Percentiles rank a stretch among this genome's conserved stretches.
These are phyloP conservation scores for Lentinus tigrinus DNA, from an alignment of 768 basidiomycete species.

Conservation along the genomic window DNA sequence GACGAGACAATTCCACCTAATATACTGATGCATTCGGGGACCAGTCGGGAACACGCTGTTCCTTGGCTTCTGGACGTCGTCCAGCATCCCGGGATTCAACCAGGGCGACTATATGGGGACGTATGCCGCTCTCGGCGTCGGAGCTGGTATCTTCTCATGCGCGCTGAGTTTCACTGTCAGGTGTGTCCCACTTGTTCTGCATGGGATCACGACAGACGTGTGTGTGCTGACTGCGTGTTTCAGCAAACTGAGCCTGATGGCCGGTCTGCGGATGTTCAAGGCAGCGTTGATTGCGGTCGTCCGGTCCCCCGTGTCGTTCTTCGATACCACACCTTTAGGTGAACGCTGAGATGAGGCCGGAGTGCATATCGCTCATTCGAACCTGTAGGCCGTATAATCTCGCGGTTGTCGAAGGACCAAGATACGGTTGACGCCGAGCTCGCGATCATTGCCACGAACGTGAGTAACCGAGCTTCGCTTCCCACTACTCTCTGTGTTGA, in stretches of 20 bases:
- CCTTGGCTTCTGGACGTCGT: constrained; percentile 71
- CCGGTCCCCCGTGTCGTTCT: constrained; percentile 62
- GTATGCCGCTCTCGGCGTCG: constrained; percentile 46
- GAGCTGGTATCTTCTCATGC: constrained; percentile 52
- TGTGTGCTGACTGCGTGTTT: not conserved
- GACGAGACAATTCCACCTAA: not conserved
- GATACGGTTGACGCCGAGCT: constrained; percentile 55
- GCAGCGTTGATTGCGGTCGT: constrained; percentile 56
- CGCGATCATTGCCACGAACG: constrained; percentile 46
- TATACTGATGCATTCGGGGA: not conserved
- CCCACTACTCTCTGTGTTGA: too few relatives aligned
- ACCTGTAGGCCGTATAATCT: constrained; percentile 50
- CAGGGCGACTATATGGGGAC: constrained; percentile 69
- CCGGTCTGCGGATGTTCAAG: constrained; percentile 49
- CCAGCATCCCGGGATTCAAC: constrained; percentile 50
- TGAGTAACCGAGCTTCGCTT: constrained; percentile 17
- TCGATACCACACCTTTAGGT: constrained; percentile 74
- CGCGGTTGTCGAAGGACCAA: constrained; percentile 61
- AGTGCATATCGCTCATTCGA: not conserved
- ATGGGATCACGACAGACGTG: not conserved
- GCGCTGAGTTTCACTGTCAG: constrained; percentile 47
- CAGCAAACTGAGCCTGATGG: constrained; percentile 34
- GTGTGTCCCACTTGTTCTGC: constrained; percentile 31
- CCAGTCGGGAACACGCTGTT: constrained; percentile 64
- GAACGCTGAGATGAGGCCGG: constrained; percentile 2